Evolutionary conservation across 371 early-diverging fungal genomes (phyloP).

Genomic region (Smittium mucronatum): DNA sequence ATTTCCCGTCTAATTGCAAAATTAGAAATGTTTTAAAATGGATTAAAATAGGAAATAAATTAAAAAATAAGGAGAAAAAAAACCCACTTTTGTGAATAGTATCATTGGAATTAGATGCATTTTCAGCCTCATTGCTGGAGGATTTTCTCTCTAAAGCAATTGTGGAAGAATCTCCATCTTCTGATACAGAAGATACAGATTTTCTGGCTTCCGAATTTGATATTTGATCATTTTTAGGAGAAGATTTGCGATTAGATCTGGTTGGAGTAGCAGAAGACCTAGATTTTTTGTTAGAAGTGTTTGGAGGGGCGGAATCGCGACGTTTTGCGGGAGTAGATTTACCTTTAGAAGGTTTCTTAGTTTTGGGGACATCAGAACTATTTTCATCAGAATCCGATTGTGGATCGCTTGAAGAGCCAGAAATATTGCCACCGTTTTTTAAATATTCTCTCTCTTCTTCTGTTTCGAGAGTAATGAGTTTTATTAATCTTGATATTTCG

Average conservation of each 20-base stretch:
- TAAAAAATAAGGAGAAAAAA: not conserved
- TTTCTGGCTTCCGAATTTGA: not conserved
- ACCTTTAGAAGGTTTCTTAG: not conserved
- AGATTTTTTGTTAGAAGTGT: not conserved
- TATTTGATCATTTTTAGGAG: not conserved
- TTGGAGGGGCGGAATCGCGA: not conserved
- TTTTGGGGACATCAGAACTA: slow-evolving; percentile 7
- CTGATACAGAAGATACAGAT: not conserved
- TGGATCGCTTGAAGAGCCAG: slow-evolving; percentile 11
- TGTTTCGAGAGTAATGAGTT: slow-evolving; percentile 7
- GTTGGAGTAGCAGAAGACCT: not conserved
- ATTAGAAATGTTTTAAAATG: not conserved
- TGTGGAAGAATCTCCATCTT: too few relatives aligned
- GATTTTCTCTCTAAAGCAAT: not conserved
- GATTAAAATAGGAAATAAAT: not conserved
- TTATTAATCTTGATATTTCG: slow-evolving; percentile 20
- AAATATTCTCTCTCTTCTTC: slow-evolving; percentile 7
- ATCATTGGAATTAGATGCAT: not conserved
- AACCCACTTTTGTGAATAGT: not conserved
- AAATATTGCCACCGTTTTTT: not conserved
- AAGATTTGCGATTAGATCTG: not conserved
- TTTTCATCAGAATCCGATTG: slow-evolving; percentile 10
- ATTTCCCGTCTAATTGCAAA: slow-evolving; percentile 2
- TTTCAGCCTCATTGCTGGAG: not conserved
- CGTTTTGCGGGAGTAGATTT: slow-evolving; percentile 3